Conservation (phyloP, 805 yeast species). For the Hanseniaspora vineae region DNA sequence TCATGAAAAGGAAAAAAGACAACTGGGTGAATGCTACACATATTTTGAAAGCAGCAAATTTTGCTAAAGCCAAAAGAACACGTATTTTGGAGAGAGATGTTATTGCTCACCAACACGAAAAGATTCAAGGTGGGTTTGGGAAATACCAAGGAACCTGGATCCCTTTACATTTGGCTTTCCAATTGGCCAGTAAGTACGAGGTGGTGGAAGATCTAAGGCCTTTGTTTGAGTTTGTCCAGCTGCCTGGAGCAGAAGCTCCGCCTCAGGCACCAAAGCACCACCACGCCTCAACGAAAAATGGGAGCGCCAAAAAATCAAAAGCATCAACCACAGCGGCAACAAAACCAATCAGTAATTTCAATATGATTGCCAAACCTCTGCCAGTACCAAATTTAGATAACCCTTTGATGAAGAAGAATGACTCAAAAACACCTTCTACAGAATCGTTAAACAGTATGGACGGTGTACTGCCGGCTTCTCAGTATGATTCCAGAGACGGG, state of each 20-base stretch:
- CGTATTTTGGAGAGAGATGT: constrained; percentile 86
- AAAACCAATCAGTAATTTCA: neutral
- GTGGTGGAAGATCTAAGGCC: constrained; percentile 52
- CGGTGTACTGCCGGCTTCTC: neutral
- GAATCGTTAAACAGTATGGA: neutral
- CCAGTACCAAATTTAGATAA: neutral
- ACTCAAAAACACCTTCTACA: neutral
- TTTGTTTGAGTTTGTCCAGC: constrained; percentile 45
- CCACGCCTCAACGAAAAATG: constrained; percentile 39
- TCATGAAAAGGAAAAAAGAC: constrained; percentile 66
- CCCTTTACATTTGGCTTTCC: constrained; percentile 63
- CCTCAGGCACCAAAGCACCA: constrained; percentile 57
- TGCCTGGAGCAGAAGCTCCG: constrained; percentile 38
- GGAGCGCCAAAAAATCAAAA: constrained; percentile 7
- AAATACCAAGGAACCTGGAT: constrained; percentile 97
- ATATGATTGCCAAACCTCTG: neutral
- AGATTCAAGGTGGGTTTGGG: constrained; percentile 95
- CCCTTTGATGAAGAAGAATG: neutral
- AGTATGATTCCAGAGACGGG: neutral
- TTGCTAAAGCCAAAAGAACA: constrained; percentile 89
- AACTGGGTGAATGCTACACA: constrained; percentile 94
- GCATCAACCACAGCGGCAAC: neutral
- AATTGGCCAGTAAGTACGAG: constrained; percentile 50
- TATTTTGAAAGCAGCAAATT: constrained; percentile 81
- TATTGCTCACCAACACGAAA: constrained; percentile 81